These are phyloP conservation scores for Meira nashicola DNA, from an alignment of 1,284 basidiomycete species.

Conservation along the genomic window DNA sequence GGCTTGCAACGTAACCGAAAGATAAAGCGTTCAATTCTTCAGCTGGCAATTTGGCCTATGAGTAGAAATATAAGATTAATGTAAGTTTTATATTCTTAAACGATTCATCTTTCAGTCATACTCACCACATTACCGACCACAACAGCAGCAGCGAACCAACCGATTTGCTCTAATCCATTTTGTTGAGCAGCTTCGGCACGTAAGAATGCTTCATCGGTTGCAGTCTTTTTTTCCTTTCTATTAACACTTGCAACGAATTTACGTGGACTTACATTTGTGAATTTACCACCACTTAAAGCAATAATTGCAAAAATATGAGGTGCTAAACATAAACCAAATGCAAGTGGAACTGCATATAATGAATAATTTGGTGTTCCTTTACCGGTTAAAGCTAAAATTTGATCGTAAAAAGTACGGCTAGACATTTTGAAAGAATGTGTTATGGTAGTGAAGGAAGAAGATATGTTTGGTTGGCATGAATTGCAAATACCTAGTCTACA, in stretches of 20 bases:
- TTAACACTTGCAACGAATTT: constrained; percentile 7
- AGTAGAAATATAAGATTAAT: not conserved
- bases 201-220: constrained; percentile 11
- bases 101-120: not conserved
- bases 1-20: constrained; percentile 14
- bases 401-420: constrained; percentile 5
- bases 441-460: too few relatives aligned
- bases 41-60: constrained; percentile 9
- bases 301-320: constrained; percentile 19
- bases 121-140: constrained; percentile 13
- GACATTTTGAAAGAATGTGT: not conserved
- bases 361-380: constrained; percentile 17
- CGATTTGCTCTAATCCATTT: constrained; percentile 18
- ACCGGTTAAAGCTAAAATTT: not conserved
- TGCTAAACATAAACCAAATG: constrained; percentile 11
- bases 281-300: not conserved
- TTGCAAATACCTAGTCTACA: too few relatives aligned
- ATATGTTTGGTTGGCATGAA: too few relatives aligned
- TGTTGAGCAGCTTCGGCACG: constrained; percentile 21
- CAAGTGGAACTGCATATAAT: constrained; percentile 20
- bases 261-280: constrained; percentile 12
- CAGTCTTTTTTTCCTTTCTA: constrained; percentile 14
- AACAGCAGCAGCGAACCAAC: constrained; percentile 13
- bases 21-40: constrained; percentile 11
- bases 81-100: not conserved